These are phyloP conservation scores for Gamsiella multidivaricata DNA, from an alignment of 192 early-diverging fungal genomes.

Conservation along the genomic window DNA sequence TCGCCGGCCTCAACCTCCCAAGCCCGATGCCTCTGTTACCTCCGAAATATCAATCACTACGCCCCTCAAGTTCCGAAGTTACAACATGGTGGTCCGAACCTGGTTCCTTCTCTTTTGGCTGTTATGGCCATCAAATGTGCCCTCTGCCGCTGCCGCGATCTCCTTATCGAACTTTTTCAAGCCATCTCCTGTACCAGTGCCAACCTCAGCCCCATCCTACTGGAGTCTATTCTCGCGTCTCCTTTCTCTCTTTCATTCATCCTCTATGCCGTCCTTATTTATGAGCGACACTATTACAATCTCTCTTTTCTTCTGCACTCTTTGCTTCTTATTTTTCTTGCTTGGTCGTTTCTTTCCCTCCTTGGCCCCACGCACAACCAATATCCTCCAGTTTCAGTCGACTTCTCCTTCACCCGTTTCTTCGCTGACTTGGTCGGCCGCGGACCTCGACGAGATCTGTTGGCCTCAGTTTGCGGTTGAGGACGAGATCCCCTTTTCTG, in stretches of 20 bases:
- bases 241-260: not conserved
- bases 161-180: not conserved
- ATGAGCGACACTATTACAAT: not conserved
- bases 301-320: not conserved
- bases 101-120: constrained; percentile 4
- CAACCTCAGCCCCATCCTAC: not conserved
- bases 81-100: not conserved
- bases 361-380: not conserved
- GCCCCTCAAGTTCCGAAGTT: no score
- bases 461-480: constrained; percentile 13
- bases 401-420: not conserved
- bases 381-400: not conserved
- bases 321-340: not conserved
- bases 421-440: not conserved
- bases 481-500: not conserved
- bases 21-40: no score
- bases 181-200: not conserved
- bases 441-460: constrained; percentile 2
- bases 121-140: constrained; percentile 6
- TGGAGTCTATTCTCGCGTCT: not conserved
- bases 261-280: not conserved
- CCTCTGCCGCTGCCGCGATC: not conserved
- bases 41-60: no score
- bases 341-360: not conserved
- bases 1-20: no score